Evolutionary conservation across 1,284 basidiomycete genomes (phyloP).

Genomic region (Cryptococcus neoformans): DNA sequence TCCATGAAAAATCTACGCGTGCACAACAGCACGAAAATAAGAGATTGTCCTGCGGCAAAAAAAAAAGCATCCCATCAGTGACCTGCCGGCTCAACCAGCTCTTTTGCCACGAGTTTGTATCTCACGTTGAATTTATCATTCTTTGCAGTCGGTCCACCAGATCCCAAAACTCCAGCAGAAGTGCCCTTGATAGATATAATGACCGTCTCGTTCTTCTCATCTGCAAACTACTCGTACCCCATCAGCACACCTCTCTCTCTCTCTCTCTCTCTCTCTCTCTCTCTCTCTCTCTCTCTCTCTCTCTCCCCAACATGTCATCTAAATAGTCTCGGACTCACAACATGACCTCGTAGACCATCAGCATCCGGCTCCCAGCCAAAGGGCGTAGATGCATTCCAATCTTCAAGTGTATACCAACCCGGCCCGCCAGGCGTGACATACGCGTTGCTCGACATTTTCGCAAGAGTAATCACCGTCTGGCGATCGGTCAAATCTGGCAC

Average conservation of each 20-base stretch:
- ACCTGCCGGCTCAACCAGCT: neutral
- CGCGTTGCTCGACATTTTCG: constrained; percentile 93
- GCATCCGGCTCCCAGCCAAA: constrained; percentile 89
- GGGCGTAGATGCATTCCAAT: constrained; percentile 66
- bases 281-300: neutral
- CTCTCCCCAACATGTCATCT: too few relatives aligned
- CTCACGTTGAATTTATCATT: constrained; percentile 83
- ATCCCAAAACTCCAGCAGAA: constrained; percentile 71
- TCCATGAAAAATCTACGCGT: constrained; percentile 89
- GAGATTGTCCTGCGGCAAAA: constrained; percentile 66
- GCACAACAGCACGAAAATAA: constrained; percentile 99
- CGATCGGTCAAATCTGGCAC: constrained; percentile 65
- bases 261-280: neutral
- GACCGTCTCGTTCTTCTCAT: constrained; percentile 78
- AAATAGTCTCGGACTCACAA: too few relatives aligned
- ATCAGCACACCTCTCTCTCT: neutral
- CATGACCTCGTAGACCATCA: constrained; percentile 87
- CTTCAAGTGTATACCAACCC: constrained; percentile 71
- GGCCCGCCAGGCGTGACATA: constrained; percentile 63
- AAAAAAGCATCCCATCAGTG: constrained; percentile 44
- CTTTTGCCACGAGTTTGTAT: too few relatives aligned
- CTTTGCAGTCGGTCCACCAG: constrained; percentile 77
- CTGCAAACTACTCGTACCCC: constrained; percentile 58
- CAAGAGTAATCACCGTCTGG: constrained; percentile 73
- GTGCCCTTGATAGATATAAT: constrained; percentile 94